phyloP scores from a whole-genome alignment of 1,284 basidiomycete species.

The Leccinum fallax region DNA sequence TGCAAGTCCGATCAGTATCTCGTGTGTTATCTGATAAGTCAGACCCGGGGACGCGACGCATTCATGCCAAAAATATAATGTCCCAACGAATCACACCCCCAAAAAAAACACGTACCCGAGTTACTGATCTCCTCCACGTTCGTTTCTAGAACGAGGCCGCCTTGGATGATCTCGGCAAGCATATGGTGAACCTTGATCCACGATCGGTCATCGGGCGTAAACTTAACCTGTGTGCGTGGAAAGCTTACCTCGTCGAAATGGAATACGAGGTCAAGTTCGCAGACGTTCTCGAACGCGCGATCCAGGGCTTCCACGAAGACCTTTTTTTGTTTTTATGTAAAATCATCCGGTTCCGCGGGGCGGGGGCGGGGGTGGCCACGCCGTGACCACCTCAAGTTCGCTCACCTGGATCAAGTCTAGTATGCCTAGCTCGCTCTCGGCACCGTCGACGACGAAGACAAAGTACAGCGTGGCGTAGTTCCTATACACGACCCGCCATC shows the following conservation, averaged over 20 bases:
- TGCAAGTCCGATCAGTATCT: conserved; percentile 34
- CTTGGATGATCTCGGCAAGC: conserved; percentile 93
- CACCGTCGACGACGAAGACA: conserved; percentile 93
- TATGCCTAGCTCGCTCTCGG: conserved; percentile 95
- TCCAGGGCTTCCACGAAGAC: conserved; percentile 98
- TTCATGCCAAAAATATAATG: not conserved
- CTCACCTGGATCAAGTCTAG: conserved; percentile 95
- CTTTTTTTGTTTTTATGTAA: conserved; percentile 36
- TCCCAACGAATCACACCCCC: not conserved
- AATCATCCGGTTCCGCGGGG: not conserved
- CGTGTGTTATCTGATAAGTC: conserved; percentile 7
- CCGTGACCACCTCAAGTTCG: not conserved
- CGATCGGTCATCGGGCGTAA: conserved; percentile 5
- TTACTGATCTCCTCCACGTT: conserved; percentile 90
- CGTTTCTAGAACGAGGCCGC: conserved; percentile 97
- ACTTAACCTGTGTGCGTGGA: not conserved
- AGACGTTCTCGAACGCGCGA: conserved; percentile 96
- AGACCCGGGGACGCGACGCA: not conserved
- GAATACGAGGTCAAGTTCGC: conserved; percentile 97
- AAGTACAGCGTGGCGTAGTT: conserved; percentile 97
- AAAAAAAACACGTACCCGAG: conserved; percentile 55
- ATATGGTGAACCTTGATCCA: conserved; percentile 80
- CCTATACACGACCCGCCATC: conserved; percentile 77
- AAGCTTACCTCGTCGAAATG: conserved; percentile 91
- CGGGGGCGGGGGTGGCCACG: not conserved